A percentile compares a stretch with the other conserved stretches of the same genome.
These are phyloP conservation scores for Crithidia brevicula DNA, from an alignment of 208 protist genomes.

Conservation along the genomic window DNA sequence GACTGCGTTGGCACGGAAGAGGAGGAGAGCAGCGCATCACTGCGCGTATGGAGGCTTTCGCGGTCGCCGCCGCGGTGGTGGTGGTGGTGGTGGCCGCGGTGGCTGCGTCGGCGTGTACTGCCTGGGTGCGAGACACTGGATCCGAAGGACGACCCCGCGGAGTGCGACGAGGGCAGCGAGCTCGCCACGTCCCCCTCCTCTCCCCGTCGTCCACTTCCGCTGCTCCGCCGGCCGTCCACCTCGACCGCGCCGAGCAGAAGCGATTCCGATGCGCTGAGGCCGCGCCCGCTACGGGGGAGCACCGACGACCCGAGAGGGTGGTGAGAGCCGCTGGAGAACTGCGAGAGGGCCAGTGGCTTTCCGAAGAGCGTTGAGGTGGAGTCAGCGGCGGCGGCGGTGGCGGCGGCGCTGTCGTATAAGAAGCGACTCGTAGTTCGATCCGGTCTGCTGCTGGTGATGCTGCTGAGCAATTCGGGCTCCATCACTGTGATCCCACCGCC, in stretches of 20 bases:
- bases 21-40: too few species aligned
- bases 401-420: neutral
- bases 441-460: neutral
- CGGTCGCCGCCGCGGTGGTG: too few species aligned
- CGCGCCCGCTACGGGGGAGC: neutral
- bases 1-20: too few species aligned
- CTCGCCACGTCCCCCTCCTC: neutral
- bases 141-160: conserved; percentile 7
- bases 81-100: neutral
- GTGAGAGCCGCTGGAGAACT: neutral
- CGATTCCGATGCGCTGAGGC: neutral
- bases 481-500: neutral
- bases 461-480: neutral
- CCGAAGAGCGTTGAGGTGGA: neutral
- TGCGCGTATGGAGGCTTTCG: too few species aligned
- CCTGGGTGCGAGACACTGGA: conserved; percentile 16
- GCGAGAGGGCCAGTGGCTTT: neutral
- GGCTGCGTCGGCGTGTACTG: neutral
- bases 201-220: too few species aligned
- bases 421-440: neutral
- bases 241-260: conserved; percentile 4
- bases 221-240: neutral
- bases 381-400: neutral
- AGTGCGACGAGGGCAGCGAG: conserved; percentile 8
- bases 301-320: neutral